These are phyloP conservation scores for Melaleuca quinquenervia DNA, from an alignment of 345 rosid species.

Conservation along the genomic window DNA sequence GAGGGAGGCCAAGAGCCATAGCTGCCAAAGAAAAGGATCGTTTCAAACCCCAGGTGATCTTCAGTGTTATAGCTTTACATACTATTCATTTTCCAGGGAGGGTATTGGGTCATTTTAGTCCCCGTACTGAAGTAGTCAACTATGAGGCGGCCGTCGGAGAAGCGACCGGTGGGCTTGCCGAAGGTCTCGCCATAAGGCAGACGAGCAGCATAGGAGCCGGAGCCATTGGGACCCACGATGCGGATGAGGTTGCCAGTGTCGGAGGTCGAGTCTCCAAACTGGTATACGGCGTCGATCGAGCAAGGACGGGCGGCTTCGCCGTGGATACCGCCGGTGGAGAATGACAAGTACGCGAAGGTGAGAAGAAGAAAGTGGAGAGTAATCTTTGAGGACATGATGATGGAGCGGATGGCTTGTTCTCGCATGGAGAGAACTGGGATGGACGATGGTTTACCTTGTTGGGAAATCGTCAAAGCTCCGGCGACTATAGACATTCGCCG, in stretches of 20 bases:
- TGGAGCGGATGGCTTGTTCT: not conserved
- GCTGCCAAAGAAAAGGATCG: not conserved
- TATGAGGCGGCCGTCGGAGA: slow-evolving; percentile 3
- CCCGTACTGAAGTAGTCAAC: not conserved
- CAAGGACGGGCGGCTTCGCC: not conserved
- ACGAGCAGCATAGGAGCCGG: not conserved
- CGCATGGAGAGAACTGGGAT: not conserved
- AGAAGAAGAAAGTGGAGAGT: not conserved
- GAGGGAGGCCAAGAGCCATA: not conserved
- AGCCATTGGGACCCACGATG: not conserved
- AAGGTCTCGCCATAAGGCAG: slow-evolving; percentile 5
- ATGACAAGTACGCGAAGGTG: not conserved
- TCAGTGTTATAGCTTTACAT: not conserved
- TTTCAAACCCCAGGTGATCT: not conserved
- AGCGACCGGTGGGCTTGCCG: slow-evolving; percentile 4
- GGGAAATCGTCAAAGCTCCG: not conserved
- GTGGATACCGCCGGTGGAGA: not conserved
- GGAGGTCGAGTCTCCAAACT: slow-evolving; percentile 4
- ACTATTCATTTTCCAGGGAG: not conserved
- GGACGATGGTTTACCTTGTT: too few species aligned
- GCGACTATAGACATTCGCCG: too few species aligned
- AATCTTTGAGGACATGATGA: not conserved
- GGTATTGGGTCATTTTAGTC: not conserved
- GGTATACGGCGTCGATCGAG: not conserved
- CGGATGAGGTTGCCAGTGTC: slow-evolving; percentile 6